Evolutionary conservation across 306 rosid species (phyloP).

Genomic region (Quercus rubra): DNA sequence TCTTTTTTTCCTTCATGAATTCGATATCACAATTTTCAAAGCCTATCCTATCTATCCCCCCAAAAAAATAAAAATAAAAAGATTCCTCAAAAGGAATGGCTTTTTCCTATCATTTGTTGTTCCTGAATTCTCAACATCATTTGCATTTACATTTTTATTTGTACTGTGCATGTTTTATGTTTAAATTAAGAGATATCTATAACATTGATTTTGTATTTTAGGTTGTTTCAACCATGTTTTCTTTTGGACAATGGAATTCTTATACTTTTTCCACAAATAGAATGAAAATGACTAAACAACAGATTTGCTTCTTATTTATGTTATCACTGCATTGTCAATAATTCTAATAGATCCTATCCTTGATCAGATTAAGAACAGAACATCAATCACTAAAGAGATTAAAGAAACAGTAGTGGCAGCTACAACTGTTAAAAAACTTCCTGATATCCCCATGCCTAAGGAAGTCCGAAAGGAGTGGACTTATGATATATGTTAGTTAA

Average conservation of each 20-base stretch:
- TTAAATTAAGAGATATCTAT: neutral
- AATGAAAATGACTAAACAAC: too few relatives aligned
- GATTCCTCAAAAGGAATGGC: neutral
- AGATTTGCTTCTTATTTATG: neutral
- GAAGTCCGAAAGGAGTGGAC: constrained; percentile 45
- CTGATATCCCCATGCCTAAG: constrained; percentile 7
- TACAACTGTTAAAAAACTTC: constrained; percentile 10
- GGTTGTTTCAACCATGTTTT: neutral
- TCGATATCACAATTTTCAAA: too few relatives aligned
- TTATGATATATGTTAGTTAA: constrained; percentile 42
- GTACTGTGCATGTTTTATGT: neutral
- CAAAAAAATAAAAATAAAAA: neutral
- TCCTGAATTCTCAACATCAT: neutral
- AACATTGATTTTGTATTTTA: neutral
- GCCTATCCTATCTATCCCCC: too few relatives aligned
- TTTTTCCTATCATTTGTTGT: too few relatives aligned
- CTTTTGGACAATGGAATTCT: neutral
- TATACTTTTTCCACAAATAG: neutral
- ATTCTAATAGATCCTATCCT: too few relatives aligned
- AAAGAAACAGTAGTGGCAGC: neutral
- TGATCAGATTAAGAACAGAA: too few relatives aligned
- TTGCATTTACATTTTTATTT: neutral
- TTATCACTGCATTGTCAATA: too few relatives aligned
- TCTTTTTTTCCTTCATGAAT: too few relatives aligned
- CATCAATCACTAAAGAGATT: neutral